Evolutionary conservation across 768 basidiomycete species (phyloP).

Genomic region (Multifurca ochricompacta): DNA sequence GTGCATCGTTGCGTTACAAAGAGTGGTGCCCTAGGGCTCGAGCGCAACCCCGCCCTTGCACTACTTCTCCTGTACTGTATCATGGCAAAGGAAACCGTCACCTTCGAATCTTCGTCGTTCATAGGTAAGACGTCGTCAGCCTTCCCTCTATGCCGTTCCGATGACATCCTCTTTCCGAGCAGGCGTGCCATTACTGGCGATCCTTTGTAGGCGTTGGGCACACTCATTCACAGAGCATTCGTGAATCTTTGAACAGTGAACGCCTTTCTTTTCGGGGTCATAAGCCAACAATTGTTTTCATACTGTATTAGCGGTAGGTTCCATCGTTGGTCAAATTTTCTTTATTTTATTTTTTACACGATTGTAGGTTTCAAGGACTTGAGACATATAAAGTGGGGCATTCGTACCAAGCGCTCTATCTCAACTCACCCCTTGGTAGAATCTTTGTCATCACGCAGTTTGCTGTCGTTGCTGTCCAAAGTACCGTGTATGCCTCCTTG

Average conservation of each 20-base stretch:
- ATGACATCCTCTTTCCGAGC: too few relatives aligned
- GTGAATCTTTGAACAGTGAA: not conserved
- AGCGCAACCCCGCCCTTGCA: too few relatives aligned
- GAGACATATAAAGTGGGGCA: not conserved
- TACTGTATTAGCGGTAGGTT: not conserved
- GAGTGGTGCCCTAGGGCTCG: too few relatives aligned
- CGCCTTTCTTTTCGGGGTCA: not conserved
- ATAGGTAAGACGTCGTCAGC: too few relatives aligned
- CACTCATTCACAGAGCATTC: not conserved
- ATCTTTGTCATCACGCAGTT: not conserved
- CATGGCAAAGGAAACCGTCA: too few relatives aligned
- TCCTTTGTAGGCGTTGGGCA: not conserved
- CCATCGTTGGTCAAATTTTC: too few relatives aligned
- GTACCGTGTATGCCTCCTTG: not conserved
- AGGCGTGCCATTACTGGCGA: not conserved
- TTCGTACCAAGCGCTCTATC: not conserved
- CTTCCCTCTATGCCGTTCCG: too few relatives aligned
- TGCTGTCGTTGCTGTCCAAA: not conserved
- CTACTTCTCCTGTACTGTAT: too few relatives aligned
- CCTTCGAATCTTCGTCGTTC: too few relatives aligned
- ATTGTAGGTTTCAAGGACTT: not conserved
- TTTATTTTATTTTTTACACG: not conserved
- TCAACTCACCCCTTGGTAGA: not conserved
- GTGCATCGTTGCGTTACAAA: too few relatives aligned
- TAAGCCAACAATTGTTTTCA: not conserved